Conservation (phyloP, 2,329 filamentous ascomycete species). For the Mycosphaerelloides madeirae region DNA sequence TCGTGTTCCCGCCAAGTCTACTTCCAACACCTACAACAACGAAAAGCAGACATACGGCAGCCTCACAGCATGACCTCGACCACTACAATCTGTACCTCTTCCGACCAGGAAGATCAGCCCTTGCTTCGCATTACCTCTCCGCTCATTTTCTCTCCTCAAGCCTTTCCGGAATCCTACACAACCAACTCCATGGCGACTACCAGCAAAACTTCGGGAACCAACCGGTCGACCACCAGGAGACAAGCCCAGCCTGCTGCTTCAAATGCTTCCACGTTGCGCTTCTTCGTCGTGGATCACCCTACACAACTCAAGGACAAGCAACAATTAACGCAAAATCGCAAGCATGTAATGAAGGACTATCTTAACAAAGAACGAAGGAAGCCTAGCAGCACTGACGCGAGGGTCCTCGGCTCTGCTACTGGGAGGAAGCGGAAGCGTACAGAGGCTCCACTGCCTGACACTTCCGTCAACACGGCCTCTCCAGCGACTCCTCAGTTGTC, state of each 20-base stretch:
- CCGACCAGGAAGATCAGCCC: too few species aligned
- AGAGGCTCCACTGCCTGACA: not conserved
- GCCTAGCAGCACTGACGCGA: conserved; percentile 22
- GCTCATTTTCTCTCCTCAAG: too few species aligned
- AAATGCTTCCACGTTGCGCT: conserved; percentile 11
- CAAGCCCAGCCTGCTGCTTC: too few species aligned
- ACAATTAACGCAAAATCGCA: conserved; percentile 27
- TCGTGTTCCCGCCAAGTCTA: too few species aligned
- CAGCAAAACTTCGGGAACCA: too few species aligned
- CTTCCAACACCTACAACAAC: not conserved
- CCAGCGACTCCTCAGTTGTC: not conserved
- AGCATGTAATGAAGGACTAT: conserved; percentile 32
- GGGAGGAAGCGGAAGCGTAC: conserved; percentile 15
- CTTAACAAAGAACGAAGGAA: conserved; percentile 28
- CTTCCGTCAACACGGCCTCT: conserved; percentile 3
- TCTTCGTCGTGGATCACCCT: conserved; percentile 27
- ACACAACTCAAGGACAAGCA: conserved; percentile 25
- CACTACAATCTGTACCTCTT: too few species aligned
- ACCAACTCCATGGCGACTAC: too few species aligned
- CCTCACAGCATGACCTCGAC: too few species aligned
- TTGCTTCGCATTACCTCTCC: too few species aligned
- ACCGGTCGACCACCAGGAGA: too few species aligned
- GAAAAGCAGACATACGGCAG: not conserved
- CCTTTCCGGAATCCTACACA: too few species aligned
- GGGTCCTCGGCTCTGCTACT: conserved; percentile 14